phyloP scores from a whole-genome alignment of 306 rosid genomes.

The Geum urbanum region DNA sequence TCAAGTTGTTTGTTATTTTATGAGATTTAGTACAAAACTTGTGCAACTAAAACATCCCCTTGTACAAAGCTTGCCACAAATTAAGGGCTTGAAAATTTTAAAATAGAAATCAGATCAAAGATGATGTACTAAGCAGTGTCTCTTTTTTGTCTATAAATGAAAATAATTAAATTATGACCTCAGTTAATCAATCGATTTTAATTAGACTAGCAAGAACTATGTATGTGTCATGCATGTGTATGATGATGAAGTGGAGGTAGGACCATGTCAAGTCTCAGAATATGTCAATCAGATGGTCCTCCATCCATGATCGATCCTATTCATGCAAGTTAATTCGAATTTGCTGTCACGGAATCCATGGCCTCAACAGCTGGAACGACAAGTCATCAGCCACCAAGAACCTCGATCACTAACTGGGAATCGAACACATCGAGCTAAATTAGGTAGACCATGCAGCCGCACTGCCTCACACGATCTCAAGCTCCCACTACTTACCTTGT shows the following conservation, averaged over 20 bases:
- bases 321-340: background rate
- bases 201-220: background rate
- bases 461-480: no score
- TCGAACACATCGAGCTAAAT: no score
- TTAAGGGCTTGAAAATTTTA: background rate
- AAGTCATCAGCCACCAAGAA: conserved; percentile 23
- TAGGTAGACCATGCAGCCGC: no score
- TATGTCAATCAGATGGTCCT: conserved; percentile 15
- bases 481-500: no score
- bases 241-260: conserved; percentile 14
- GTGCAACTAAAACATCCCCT: background rate
- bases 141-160: background rate
- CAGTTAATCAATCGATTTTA: background rate
- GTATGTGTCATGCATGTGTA: background rate
- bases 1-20: background rate
- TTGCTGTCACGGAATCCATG: conserved; percentile 51
- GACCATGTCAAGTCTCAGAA: conserved; percentile 9
- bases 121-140: background rate
- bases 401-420: background rate
- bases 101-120: background rate
- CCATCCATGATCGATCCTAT: conserved; percentile 1
- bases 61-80: background rate
- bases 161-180: background rate
- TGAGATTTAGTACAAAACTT: background rate
- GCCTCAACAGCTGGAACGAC: conserved; percentile 54